Evolutionary conservation across 2,329 filamentous ascomycete species (phyloP), one percentile per base, ranked within the genome.

Genomic region (Xylaria sp.): DNA sequence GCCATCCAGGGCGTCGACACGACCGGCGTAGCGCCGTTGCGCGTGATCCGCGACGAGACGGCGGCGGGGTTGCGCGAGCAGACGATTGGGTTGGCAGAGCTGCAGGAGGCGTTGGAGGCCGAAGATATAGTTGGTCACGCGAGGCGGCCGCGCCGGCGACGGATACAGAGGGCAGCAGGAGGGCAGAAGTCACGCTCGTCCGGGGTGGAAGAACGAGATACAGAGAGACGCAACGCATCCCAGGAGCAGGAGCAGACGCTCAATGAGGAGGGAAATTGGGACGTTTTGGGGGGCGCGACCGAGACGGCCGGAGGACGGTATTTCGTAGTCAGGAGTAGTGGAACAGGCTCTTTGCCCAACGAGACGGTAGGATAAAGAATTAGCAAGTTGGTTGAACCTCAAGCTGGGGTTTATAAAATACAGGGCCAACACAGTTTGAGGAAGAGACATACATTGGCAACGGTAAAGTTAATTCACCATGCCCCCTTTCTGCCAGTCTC

Each of bases 1-100:
- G 89, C 93, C 70, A 90, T 98, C 23, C 94, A 97, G 77, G 83
- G 86, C 53, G 90, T 97, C 58, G 87, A 97, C 78, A 94, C 93
- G 0, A 81, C 84, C 0, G 89, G 87, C 3, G 84, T 97, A 0
- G 85, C 89, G 65, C 94, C 96, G 0, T 81, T 99, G 51, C 86
- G 88, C 59, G 90, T 91, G 53, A 91, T 98, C 66, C 89, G 93
- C 62, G 95, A 98, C 78, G 94, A 96, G 82, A 92, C 92, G 1
- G 74, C 77, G 2, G 79, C 80, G 13, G 88, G 87, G 0, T 75
- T 86, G 31, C 77, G 81, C 44, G 88, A 89, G 70, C 85, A 85
- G 54, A 88, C 87, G 4, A 84, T 94, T 59, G 86, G 85, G 0
- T 72, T 93, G 56, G 83, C 85, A 15, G 83, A 86, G 15, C 78